phyloP scores from a whole-genome alignment of 805 yeast genomes.

The Pichia nanzhaoensis region DNA sequence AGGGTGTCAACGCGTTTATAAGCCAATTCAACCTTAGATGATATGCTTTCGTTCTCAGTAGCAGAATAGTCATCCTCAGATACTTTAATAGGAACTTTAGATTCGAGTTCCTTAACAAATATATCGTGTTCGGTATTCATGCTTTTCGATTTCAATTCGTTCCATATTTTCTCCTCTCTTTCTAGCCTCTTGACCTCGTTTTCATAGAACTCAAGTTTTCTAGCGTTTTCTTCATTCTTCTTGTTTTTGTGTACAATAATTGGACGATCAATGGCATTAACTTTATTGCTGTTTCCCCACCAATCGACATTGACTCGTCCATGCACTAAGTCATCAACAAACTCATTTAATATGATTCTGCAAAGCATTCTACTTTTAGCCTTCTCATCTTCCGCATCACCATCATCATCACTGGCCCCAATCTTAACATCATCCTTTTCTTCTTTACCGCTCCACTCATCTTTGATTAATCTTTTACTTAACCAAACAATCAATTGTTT shows the following conservation, averaged over 20 bases:
- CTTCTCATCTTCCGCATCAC: slow-evolving; percentile 21
- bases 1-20: slow-evolving; percentile 15
- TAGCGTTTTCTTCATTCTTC: slow-evolving; percentile 46
- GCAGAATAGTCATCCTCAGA: neutral
- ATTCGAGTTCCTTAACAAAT: neutral
- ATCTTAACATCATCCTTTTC: slow-evolving; percentile 9
- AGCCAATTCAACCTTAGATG: slow-evolving; percentile 10
- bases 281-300: slow-evolving; percentile 41
- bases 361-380: slow-evolving; percentile 6
- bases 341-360: slow-evolving; percentile 50
- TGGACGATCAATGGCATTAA: slow-evolving; percentile 14
- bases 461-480: slow-evolving; percentile 39
- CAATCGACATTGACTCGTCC: slow-evolving; percentile 62
- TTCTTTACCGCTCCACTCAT: slow-evolving; percentile 12
- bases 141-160: slow-evolving; percentile 5
- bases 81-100: slow-evolving; percentile 7
- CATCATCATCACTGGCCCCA: neutral
- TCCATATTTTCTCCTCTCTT: slow-evolving; percentile 44
- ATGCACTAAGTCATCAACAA: slow-evolving; percentile 49
- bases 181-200: slow-evolving; percentile 38
- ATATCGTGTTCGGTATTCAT: neutral
- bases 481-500: slow-evolving; percentile 67
- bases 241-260: slow-evolving; percentile 47
- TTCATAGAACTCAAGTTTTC: slow-evolving; percentile 41
- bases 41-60: neutral